These are phyloP conservation scores for Syzygium aqueum DNA, from an alignment of 345 rosid species.

Conservation along the genomic window DNA sequence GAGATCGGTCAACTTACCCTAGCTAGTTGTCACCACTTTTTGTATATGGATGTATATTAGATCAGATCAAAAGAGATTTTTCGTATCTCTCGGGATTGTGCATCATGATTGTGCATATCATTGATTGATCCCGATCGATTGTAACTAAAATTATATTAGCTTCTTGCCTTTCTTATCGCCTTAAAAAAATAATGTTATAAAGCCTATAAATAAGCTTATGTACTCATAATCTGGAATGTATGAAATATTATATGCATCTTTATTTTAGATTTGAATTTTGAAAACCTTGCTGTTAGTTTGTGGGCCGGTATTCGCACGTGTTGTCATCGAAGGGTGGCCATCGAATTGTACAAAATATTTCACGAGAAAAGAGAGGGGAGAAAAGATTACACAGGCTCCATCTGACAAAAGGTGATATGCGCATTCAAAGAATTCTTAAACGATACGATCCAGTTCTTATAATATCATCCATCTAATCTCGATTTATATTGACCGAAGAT, in stretches of 20 bases:
- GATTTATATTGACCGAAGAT: too few species aligned
- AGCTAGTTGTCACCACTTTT: background rate
- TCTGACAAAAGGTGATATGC: too few species aligned
- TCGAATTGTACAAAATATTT: background rate
- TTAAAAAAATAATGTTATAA: too few species aligned
- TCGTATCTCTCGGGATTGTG: background rate
- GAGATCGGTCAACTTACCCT: too few species aligned
- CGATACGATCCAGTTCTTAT: background rate
- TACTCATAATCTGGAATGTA: background rate
- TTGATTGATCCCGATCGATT: background rate
- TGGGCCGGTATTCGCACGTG: rapidly evolving
- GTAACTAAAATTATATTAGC: background rate
- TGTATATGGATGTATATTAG: background rate
- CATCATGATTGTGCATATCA: background rate
- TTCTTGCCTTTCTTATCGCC: background rate
- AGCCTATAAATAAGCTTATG: rapidly evolving
- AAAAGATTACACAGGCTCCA: too few species aligned
- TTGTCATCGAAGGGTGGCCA: background rate
- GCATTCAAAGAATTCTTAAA: background rate
- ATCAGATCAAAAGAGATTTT: background rate
- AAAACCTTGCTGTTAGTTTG: too few species aligned
- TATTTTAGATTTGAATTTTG: too few species aligned
- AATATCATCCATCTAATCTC: too few species aligned
- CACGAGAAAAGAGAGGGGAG: background rate
- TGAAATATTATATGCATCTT: too few species aligned